Conservation (phyloP, 805 yeast genomes). For the Ogataea thermomethanolica region DNA sequence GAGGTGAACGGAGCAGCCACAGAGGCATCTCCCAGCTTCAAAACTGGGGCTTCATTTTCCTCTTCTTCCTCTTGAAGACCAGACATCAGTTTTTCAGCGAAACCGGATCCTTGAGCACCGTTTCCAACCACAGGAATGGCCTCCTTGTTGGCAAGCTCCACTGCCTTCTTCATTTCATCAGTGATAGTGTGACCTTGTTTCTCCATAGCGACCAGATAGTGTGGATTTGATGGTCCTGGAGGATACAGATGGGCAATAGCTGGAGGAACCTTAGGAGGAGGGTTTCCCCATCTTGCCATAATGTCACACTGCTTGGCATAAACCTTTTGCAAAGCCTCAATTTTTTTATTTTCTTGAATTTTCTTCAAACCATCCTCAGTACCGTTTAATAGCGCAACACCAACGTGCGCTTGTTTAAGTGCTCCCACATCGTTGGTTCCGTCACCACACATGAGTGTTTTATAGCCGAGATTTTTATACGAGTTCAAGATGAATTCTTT, state of each 20-base stretch:
- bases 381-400: slow-evolving; percentile 96
- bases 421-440: slow-evolving; percentile 99
- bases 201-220: slow-evolving; percentile 81
- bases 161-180: slow-evolving; percentile 63
- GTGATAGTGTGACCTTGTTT: slow-evolving; percentile 77
- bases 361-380: slow-evolving; percentile 92
- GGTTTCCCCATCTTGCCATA: slow-evolving; percentile 77
- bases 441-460: slow-evolving; percentile 98
- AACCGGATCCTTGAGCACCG: slow-evolving; percentile 34
- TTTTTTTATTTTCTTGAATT: slow-evolving; percentile 73
- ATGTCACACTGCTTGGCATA: slow-evolving; percentile 83
- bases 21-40: slow-evolving; percentile 96
- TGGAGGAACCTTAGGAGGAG: slow-evolving; percentile 79
- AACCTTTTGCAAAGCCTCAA: slow-evolving; percentile 58
- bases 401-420: slow-evolving; percentile 95
- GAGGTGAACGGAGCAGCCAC: slow-evolving; percentile 99
- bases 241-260: slow-evolving; percentile 94
- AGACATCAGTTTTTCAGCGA: slow-evolving; percentile 65
- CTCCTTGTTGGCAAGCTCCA: slow-evolving; percentile 44
- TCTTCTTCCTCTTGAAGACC: slow-evolving; percentile 49
- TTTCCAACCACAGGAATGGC: slow-evolving; percentile 9
- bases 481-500: slow-evolving; percentile 86
- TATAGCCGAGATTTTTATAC: slow-evolving; percentile 83
- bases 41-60: slow-evolving; percentile 83
- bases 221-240: slow-evolving; percentile 90